Base-by-base conservation (phyloP, 2,329 filamentous ascomycete species). In the Ilyonectria robusta region DNA sequence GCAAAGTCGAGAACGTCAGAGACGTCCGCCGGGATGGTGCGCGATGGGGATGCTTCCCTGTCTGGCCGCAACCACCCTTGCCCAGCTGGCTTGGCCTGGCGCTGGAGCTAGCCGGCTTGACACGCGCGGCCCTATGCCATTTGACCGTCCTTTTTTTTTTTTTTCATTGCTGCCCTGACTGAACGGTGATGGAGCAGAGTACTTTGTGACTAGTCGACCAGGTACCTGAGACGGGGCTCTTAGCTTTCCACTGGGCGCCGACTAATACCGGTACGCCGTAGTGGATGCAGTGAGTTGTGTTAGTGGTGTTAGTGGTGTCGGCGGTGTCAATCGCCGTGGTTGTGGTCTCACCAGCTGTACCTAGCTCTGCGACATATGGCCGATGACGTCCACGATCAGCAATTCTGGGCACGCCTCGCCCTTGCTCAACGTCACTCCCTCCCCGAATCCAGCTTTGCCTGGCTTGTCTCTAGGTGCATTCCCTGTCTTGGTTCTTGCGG, bases 361-460 rank as follows among this genome's bases (percentile, higher is more conserved):
- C 26, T 26, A 46, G 44, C 31, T 65, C 50, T 62, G 61, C 60
- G 56, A 67, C 70, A 57, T 50, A 68, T 70, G 66, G 48, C 66
- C 61, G 69, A 80, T 80, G 79, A 80, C 79, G 79, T 79, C 77
- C 70, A 75, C 70, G 74, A 76, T 76, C 73, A 75, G 54, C 62
- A 53, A 42, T 55, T 42, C 65, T 68, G 69, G 68, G 73, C 50
- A 58, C 55, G 37, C 35, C 64, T 70, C 70, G 71, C 73, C 69
- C 75, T 72, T 69, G 71, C 70, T 70, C 72, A 80, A 80, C 78
- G 78, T 80, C 78, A 80, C 78, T 74, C 60, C 68, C 71, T 26
- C 59, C 58, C 69, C 62, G 59, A 64, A 61, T 59, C 63, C 60
- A 60, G 59, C 57, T 59, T 64, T 65, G 59, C 48, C 4, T 42